phyloP scores from a whole-genome alignment of 176 grass and related monocot species.

The Triticum aestivum region DNA sequence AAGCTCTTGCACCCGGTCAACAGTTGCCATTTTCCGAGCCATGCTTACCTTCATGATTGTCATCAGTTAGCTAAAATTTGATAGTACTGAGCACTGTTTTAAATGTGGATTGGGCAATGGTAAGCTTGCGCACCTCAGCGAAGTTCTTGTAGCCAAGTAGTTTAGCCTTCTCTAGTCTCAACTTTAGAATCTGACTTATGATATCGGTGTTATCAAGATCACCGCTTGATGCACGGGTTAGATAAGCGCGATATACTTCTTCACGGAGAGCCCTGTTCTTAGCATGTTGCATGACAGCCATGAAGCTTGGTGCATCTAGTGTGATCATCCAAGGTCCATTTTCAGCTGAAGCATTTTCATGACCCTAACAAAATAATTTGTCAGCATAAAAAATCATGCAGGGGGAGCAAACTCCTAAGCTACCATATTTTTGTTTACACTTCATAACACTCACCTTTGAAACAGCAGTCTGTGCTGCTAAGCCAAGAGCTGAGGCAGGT shows the following conservation, averaged over 20 bases:
- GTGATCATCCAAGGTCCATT: constrained; percentile 95
- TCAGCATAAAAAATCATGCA: not conserved
- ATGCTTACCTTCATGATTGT: constrained; percentile 70
- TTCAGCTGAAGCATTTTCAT: constrained; percentile 90
- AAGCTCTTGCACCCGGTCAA: constrained; percentile 84
- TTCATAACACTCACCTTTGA: constrained; percentile 56
- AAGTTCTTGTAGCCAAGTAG: constrained; percentile 94
- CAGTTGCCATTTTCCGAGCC: constrained; percentile 89
- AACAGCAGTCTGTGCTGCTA: constrained; percentile 78
- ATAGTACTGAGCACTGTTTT: not conserved
- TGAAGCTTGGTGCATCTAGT: constrained; percentile 83
- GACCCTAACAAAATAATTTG: constrained; percentile 50
- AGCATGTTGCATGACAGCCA: constrained; percentile 95
- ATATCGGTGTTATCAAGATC: constrained; percentile 90
- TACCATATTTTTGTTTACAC: not conserved
- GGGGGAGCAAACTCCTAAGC: not conserved
- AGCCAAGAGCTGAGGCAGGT: constrained; percentile 73
- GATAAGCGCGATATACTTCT: constrained; percentile 85
- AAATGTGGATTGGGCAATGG: not conserved
- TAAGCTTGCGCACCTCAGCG: constrained; percentile 56
- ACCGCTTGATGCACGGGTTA: constrained; percentile 72
- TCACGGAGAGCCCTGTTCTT: constrained; percentile 77
- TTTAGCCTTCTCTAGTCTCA: constrained; percentile 89
- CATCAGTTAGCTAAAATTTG: constrained; percentile 20
- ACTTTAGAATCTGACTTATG: constrained; percentile 74